Conservation (phyloP, 2,329 filamentous ascomycete species). For the Diaporthe helianthi region DNA sequence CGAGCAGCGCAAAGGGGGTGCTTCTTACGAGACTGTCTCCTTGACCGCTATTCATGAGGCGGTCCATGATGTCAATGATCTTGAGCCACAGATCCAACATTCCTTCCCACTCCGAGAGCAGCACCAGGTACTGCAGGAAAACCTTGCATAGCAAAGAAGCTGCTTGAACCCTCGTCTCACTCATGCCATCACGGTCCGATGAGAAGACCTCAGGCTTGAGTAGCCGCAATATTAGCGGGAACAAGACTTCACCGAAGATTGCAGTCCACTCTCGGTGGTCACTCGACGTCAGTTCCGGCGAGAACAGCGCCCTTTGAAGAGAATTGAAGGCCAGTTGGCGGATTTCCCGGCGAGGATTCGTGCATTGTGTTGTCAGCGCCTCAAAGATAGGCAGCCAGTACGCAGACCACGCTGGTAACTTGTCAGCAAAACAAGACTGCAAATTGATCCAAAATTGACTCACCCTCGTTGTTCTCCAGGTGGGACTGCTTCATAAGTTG, state of each 20-base stretch:
- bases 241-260: slow-evolving; percentile 92
- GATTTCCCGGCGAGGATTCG: slow-evolving; percentile 92
- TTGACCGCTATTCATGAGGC: slow-evolving; percentile 94
- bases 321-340: slow-evolving; percentile 86
- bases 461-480: slow-evolving; percentile 84
- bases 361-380: slow-evolving; percentile 86
- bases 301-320: slow-evolving; percentile 84
- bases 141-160: slow-evolving; percentile 93
- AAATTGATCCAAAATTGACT: slow-evolving; percentile 34
- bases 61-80: slow-evolving; percentile 93
- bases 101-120: slow-evolving; percentile 83
- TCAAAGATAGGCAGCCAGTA: slow-evolving; percentile 98
- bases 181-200: slow-evolving; percentile 90
- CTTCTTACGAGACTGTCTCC: slow-evolving; percentile 81
- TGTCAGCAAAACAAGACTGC: slow-evolving; percentile 38
- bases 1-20: neutral
- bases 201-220: slow-evolving; percentile 96
- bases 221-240: slow-evolving; percentile 85
- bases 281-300: slow-evolving; percentile 80
- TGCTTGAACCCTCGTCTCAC: slow-evolving; percentile 90
- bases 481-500: slow-evolving; percentile 92
- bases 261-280: slow-evolving; percentile 92
- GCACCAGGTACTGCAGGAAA: slow-evolving; percentile 89
- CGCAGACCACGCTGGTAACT: slow-evolving; percentile 80
- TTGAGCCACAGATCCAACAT: slow-evolving; percentile 92